Evolutionary conservation across 1,284 basidiomycete genomes (phyloP).

Genomic region (Ganoderma boninense): DNA sequence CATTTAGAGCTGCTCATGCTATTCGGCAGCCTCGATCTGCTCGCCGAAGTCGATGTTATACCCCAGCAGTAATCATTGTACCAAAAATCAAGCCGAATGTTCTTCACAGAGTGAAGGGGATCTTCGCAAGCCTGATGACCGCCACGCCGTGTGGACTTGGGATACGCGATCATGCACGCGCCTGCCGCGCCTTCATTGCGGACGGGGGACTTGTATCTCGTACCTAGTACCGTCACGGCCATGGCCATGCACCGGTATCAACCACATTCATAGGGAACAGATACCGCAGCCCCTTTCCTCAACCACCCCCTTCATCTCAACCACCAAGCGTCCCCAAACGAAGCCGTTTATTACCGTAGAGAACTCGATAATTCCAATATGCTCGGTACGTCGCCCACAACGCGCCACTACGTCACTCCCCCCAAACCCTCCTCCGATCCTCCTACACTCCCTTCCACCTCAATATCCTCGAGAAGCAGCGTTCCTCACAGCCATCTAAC

Average conservation of each 20-base stretch:
- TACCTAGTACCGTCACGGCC: conserved; percentile 14
- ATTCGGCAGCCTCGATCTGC: not conserved
- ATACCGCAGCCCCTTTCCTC: conserved; percentile 9
- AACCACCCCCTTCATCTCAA: not conserved
- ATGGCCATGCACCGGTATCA: conserved; percentile 15
- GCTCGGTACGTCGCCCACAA: conserved; percentile 23
- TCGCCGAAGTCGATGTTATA: conserved; percentile 18
- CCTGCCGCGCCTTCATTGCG: not conserved
- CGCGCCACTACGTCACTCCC: conserved; percentile 10
- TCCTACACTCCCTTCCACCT: not conserved
- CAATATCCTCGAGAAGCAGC: not conserved
- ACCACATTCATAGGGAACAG: conserved; percentile 11
- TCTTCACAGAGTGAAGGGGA: not conserved
- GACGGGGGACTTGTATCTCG: not conserved
- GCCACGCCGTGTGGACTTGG: not conserved
- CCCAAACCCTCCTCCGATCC: not conserved
- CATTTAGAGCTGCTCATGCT: not conserved
- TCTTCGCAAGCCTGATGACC: not conserved
- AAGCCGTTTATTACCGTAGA: not conserved
- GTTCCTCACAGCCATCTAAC: not conserved
- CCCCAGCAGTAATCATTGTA: conserved; percentile 3
- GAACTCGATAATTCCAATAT: conserved; percentile 9
- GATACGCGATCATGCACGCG: conserved; percentile 15
- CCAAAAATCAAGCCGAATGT: not conserved
- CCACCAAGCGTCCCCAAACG: not conserved